Conservation (phyloP, 176 grass and related monocot species). For the Urochloa ruziziensis region DNA sequence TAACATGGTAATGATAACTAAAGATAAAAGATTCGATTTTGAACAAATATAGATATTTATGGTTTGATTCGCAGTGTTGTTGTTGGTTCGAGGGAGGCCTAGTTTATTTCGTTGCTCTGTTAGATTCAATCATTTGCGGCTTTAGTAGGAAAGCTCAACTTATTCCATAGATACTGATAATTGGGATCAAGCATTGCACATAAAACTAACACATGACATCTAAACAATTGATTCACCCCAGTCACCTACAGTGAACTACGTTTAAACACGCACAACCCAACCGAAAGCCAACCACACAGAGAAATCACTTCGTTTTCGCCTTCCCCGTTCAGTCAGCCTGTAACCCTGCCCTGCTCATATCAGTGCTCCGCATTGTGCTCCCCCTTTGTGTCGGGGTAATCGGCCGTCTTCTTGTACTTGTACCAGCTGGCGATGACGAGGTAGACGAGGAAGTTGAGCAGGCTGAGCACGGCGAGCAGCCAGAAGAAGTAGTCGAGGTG, state of each 20-base stretch:
- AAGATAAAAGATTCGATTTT: too few relatives aligned
- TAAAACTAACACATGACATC: neutral
- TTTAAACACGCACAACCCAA: neutral
- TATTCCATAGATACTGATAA: neutral
- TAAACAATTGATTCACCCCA: neutral
- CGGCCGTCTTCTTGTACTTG: constrained; percentile 79
- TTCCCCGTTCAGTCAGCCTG: neutral
- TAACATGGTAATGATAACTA: too few relatives aligned
- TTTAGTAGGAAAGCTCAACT: neutral
- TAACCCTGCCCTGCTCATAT: neutral
- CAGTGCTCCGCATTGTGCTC: neutral
- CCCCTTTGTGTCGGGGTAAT: constrained; percentile 20
- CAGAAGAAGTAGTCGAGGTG: constrained; percentile 93
- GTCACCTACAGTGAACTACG: neutral
- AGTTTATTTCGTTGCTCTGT: neutral
- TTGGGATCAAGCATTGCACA: neutral
- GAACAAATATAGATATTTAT: too few relatives aligned
- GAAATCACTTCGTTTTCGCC: neutral
- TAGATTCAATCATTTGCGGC: neutral
- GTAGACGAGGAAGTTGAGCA: constrained; percentile 63
- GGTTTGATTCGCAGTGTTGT: neutral
- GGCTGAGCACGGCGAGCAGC: constrained; percentile 67
- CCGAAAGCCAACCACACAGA: neutral
- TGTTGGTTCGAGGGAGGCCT: neutral
- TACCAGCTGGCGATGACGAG: constrained; percentile 69